These are phyloP conservation scores for Syncephalastrum racemosum DNA, from an alignment of 371 early-diverging fungal species.

Conservation along the genomic window DNA sequence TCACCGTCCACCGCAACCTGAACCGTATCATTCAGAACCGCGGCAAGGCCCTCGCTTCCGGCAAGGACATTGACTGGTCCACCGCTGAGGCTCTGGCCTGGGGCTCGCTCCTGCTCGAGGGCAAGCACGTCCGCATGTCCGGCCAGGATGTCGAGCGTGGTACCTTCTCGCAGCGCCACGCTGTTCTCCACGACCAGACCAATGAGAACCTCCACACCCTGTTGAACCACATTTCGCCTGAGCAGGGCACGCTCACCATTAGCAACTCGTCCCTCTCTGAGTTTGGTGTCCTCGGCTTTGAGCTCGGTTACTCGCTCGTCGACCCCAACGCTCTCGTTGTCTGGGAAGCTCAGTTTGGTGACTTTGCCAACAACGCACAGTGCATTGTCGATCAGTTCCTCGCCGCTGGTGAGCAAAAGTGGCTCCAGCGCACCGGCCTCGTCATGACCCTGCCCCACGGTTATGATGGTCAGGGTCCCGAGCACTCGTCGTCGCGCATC, in stretches of 20 bases:
- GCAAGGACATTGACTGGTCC: constrained; percentile 91
- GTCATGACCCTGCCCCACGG: constrained; percentile 95
- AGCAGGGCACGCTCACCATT: constrained; percentile 85
- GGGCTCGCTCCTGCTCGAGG: constrained; percentile 87
- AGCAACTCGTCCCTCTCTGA: constrained; percentile 96
- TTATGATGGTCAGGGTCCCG: constrained; percentile 97
- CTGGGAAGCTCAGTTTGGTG: constrained; percentile 99
- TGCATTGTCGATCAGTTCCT: constrained; percentile 97
- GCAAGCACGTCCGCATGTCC: constrained; percentile 87
- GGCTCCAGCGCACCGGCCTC: constrained; percentile 94
- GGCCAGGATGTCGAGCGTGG: constrained; percentile 99
- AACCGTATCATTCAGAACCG: constrained; percentile 83
- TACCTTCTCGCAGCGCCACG: constrained; percentile 97
- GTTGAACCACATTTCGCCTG: constrained; percentile 79
- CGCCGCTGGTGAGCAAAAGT: constrained; percentile 94
- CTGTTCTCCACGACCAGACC: constrained; percentile 91
- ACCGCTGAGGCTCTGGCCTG: constrained; percentile 96
- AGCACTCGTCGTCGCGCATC: constrained; percentile 92
- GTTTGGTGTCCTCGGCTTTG: constrained; percentile 94
- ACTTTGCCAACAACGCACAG: constrained; percentile 97
- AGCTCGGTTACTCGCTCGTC: constrained; percentile 93
- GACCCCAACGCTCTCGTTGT: constrained; percentile 90
- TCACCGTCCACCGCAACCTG: constrained; percentile 86
- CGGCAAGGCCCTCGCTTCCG: constrained; percentile 74
- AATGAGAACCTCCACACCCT: constrained; percentile 72